These are phyloP conservation scores for Microsporum audouinii DNA, from an alignment of 2,329 filamentous ascomycete genomes.

Conservation along the genomic window DNA sequence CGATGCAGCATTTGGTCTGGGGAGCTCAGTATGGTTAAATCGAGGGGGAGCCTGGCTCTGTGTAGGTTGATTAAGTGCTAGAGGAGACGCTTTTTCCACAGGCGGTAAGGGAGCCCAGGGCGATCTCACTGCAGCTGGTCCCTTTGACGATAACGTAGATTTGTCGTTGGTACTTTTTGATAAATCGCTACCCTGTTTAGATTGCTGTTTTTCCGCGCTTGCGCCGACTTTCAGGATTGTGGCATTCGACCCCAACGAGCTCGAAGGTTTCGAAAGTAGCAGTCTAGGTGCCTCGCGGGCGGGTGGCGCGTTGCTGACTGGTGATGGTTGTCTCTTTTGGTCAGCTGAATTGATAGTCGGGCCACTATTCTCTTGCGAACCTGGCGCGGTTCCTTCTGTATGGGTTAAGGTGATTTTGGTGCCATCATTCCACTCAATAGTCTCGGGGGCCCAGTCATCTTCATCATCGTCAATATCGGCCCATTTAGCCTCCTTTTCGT, in stretches of 20 bases:
- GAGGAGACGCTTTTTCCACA: constrained; percentile 66
- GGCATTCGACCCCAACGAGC: constrained; percentile 39
- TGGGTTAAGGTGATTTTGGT: constrained; percentile 52
- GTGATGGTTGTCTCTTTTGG: constrained; percentile 15
- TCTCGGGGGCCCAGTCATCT: constrained; percentile 57
- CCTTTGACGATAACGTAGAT: constrained; percentile 37
- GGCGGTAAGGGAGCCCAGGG: constrained; percentile 84
- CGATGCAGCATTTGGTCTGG: constrained; percentile 44
- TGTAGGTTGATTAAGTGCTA: constrained; percentile 46
- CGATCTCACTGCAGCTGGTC: constrained; percentile 64
- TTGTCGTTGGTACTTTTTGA: constrained; percentile 45
- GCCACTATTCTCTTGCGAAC: constrained; percentile 17
- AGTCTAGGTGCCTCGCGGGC: constrained; percentile 20
- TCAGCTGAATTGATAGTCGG: neutral
- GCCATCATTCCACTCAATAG: constrained; percentile 58
- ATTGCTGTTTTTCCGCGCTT: constrained; percentile 34
- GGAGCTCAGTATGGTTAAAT: constrained; percentile 45
- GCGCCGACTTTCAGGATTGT: constrained; percentile 40
- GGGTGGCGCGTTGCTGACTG: constrained; percentile 8
- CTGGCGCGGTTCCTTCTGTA: constrained; percentile 21
- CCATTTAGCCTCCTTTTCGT: constrained; percentile 54
- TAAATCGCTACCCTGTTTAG: constrained; percentile 34
- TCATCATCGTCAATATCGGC: constrained; percentile 59
- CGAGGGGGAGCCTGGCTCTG: constrained; percentile 37
- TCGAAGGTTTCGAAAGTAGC: constrained; percentile 28